A percentile compares a stretch with the other conserved stretches of the same genome.
Conservation (phyloP, 352 stramenopile species). For the Pythium coloratum region DNA sequence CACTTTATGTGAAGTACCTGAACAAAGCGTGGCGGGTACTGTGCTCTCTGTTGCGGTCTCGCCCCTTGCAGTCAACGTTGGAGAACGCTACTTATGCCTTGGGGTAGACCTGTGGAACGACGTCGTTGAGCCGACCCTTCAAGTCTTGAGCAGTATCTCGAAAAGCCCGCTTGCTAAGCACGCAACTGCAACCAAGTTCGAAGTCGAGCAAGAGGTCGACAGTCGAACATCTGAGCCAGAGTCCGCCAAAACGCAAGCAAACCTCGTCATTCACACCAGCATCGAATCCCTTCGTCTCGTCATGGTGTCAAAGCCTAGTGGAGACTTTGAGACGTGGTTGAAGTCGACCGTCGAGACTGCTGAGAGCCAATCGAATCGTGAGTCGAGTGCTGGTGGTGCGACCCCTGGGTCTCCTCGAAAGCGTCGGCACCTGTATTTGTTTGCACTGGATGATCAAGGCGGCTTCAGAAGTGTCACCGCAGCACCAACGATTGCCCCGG, state of each 20-base stretch:
- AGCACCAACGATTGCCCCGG: constrained; percentile 13
- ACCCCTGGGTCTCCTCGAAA: constrained; percentile 21
- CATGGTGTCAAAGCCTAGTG: constrained; percentile 20
- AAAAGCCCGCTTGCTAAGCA: constrained; percentile 9
- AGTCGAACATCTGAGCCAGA: background rate
- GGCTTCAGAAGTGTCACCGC: constrained; percentile 23
- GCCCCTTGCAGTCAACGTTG: constrained; percentile 24
- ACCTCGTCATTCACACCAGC: constrained; percentile 2
- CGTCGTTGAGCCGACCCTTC: constrained; percentile 23
- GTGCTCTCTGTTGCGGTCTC: constrained; percentile 13
- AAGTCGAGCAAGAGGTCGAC: constrained; percentile 1
- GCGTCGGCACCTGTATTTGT: constrained; percentile 25
- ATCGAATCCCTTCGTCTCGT: constrained; percentile 22
- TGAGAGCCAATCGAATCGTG: constrained; percentile 16
- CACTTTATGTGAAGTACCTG: background rate
- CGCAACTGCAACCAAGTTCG: background rate
- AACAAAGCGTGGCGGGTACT: background rate
- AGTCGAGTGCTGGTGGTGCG: constrained; percentile 1
- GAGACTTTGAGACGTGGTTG: constrained; percentile 28
- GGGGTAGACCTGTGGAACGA: constrained; percentile 31
- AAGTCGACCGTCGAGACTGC: constrained; percentile 19
- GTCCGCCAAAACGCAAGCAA: background rate
- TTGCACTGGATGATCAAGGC: constrained; percentile 18
- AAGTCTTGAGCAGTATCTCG: constrained; percentile 16
- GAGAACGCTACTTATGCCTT: constrained; percentile 27